A percentile compares a stretch with the other conserved stretches of the same genome.
Conservation (phyloP, 2,329 filamentous ascomycete genomes). For the Colletotrichum phormii region DNA sequence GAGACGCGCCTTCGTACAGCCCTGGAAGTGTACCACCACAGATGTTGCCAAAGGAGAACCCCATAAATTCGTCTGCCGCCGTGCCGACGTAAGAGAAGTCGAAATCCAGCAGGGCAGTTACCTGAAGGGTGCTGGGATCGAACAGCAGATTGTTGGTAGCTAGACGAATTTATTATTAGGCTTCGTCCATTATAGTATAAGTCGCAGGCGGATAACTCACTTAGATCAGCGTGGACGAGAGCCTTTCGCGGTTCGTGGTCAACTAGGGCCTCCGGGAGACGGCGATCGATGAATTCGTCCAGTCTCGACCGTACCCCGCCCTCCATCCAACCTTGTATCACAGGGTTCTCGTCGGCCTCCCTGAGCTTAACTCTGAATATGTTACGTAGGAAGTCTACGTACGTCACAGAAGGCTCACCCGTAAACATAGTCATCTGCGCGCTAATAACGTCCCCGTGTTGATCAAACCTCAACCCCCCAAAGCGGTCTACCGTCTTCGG, state of each 20-base stretch:
- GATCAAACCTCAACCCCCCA: background rate
- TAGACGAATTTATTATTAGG: background rate
- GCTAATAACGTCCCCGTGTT: background rate
- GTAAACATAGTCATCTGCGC: background rate
- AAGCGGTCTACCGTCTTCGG: background rate
- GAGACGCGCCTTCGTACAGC: background rate
- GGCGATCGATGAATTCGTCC: background rate
- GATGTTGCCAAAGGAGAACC: background rate
- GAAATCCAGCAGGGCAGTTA: background rate
- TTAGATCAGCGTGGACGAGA: background rate
- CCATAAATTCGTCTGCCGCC: background rate
- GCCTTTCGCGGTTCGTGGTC: background rate
- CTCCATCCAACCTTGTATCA: background rate
- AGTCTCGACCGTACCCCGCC: background rate
- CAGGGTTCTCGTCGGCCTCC: background rate
- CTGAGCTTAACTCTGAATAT: background rate
- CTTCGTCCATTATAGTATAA: background rate
- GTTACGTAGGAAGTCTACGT: background rate
- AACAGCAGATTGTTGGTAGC: background rate
- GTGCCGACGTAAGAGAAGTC: background rate
- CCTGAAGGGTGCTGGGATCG: background rate
- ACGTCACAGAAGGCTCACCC: background rate
- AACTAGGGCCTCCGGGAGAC: background rate
- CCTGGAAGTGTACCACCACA: background rate
- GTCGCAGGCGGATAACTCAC: background rate